Percentiles rank a stretch among this genome's conserved stretches.
phyloP scores from a whole-genome alignment of 169 alveolate genomes.

The Plasmodium reichenowi region DNA sequence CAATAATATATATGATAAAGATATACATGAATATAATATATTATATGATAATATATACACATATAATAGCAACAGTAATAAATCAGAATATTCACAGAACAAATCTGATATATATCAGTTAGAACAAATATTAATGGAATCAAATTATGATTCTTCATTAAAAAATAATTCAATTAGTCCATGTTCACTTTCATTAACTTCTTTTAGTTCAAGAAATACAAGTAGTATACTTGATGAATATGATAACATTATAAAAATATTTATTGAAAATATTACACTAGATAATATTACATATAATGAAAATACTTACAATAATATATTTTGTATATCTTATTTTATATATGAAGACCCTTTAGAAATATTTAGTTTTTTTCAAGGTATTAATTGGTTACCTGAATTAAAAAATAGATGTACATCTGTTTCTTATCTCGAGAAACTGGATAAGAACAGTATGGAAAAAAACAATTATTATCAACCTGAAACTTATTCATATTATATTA shows the following conservation, averaged over 20 bases:
- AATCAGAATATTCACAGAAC: too few species aligned
- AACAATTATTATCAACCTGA: not conserved
- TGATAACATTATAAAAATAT: slow-evolving; percentile 40
- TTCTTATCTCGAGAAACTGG: slow-evolving; percentile 14
- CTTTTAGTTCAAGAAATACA: slow-evolving; percentile 6
- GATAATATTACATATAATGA: not conserved
- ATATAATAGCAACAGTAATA: too few species aligned
- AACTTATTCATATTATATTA: slow-evolving; percentile 9
- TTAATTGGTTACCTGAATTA: slow-evolving; percentile 72
- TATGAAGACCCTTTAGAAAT: slow-evolving; percentile 74
- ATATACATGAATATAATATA: too few species aligned
- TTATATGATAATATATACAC: too few species aligned
- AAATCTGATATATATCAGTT: too few species aligned
- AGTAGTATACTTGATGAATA: slow-evolving; percentile 9
- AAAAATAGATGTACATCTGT: slow-evolving; percentile 64
- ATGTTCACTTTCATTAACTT: slow-evolving; percentile 20
- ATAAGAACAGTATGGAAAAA: slow-evolving; percentile 10
- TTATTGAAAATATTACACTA: slow-evolving; percentile 37
- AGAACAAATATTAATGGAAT: too few species aligned
- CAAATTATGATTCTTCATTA: too few species aligned
- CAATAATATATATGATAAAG: too few species aligned
- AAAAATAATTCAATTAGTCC: not conserved
- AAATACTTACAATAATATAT: slow-evolving; percentile 17
- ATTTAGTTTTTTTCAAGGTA: slow-evolving; percentile 70
- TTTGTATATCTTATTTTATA: slow-evolving; percentile 66